phyloP scores from a whole-genome alignment of 2,329 filamentous ascomycete genomes.

The Fusarium stilboides region DNA sequence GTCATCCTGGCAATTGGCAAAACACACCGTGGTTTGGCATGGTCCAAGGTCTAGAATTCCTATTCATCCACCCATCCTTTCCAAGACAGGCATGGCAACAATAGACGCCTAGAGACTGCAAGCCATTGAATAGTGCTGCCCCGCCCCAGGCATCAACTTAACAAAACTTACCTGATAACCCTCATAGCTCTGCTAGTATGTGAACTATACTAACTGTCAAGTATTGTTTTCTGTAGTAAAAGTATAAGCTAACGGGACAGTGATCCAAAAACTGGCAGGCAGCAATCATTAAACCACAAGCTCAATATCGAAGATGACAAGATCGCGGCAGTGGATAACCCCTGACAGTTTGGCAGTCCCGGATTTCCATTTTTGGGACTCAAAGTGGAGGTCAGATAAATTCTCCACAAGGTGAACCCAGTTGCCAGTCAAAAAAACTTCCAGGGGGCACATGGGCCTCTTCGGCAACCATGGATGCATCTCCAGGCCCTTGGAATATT shows the following conservation, averaged over 20 bases:
- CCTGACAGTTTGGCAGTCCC: constrained; percentile 25
- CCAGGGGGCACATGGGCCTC: constrained; percentile 26
- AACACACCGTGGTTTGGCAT: background rate
- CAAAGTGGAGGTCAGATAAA: constrained; percentile 22
- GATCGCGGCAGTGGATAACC: constrained; percentile 18
- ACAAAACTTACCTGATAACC: constrained; percentile 12
- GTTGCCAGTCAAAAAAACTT: constrained; percentile 11
- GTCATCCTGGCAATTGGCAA: constrained; percentile 10
- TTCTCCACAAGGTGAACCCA: constrained; percentile 36
- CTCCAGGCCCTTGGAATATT: constrained; percentile 4
- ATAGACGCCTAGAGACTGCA: constrained; percentile 3
- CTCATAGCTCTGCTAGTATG: background rate
- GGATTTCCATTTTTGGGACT: constrained; percentile 37
- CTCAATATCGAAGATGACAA: constrained; percentile 1
- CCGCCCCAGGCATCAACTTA: constrained; percentile 40
- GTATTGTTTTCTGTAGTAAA: constrained; percentile 7
- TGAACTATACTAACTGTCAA: constrained; percentile 5
- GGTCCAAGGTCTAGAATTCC: constrained; percentile 18
- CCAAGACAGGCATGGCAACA: constrained; percentile 9
- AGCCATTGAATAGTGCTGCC: constrained; percentile 23
- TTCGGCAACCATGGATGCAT: constrained; percentile 11
- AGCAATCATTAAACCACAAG: constrained; percentile 17
- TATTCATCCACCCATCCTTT: constrained; percentile 4
- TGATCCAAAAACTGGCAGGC: constrained; percentile 16
- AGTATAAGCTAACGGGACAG: constrained; percentile 1